These are phyloP conservation scores for Cornus kousa DNA, from an alignment of 148 eudicot species.

Conservation along the genomic window DNA sequence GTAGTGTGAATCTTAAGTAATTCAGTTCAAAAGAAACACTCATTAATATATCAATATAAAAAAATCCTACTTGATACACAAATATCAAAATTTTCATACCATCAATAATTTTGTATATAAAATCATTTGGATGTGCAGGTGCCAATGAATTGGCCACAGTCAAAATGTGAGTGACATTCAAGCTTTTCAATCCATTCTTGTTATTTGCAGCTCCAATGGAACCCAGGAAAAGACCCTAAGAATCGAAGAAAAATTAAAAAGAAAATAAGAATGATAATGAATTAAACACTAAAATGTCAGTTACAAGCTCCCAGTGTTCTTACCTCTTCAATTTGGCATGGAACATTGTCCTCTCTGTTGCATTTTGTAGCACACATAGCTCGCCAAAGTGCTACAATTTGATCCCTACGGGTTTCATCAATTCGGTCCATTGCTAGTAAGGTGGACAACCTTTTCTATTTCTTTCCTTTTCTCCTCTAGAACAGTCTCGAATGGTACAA, in stretches of 20 bases:
- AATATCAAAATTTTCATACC: constrained; percentile 37
- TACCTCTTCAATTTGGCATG: constrained; percentile 87
- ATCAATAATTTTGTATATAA: constrained; percentile 58
- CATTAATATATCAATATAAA: not conserved
- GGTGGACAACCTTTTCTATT: not conserved
- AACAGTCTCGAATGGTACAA: not conserved
- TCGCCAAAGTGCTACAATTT: constrained; percentile 42
- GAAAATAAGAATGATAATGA: not conserved
- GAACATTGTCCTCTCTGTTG: constrained; percentile 52
- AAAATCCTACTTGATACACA: not conserved
- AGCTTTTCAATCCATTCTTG: constrained; percentile 54
- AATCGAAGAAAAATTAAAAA: constrained; percentile 3
- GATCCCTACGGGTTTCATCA: constrained; percentile 33
- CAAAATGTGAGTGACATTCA: constrained; percentile 78
- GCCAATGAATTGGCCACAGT: constrained; percentile 54
- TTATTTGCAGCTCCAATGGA: constrained; percentile 82
- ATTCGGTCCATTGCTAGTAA: constrained; percentile 34
- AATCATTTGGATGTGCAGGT: constrained; percentile 60
- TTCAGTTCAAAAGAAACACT: not conserved
- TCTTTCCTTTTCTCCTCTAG: not conserved
- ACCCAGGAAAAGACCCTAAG: constrained; percentile 80
- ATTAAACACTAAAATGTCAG: not conserved
- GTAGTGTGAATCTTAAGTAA: not conserved
- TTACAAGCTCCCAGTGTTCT: not conserved
- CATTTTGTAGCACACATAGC: constrained; percentile 41